Base-by-base conservation (phyloP, 176 grass and related monocot species). In the Luzula sylvatica region DNA sequence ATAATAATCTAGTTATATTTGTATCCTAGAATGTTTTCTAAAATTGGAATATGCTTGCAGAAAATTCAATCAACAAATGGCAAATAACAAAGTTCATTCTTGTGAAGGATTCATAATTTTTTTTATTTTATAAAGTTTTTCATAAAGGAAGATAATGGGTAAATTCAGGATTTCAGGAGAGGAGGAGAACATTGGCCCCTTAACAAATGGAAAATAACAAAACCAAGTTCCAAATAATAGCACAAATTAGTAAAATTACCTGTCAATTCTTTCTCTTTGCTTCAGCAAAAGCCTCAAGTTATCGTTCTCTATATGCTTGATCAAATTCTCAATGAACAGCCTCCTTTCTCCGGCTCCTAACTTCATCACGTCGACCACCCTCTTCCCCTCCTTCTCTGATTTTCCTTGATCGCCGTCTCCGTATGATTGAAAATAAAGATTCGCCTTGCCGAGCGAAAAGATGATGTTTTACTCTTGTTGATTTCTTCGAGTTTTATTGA, bases 281-380 rank as follows among this genome's bases (percentile, higher is more conserved):
- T 78, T 78, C 40, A 55, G 35, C 19, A 78, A 46, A 24, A 78
- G 20, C 47, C 11, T 57, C 19, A 55, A 67, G 27, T 78, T 78
- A 8, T 78, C 74, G 9, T 58, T 46, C 13, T 56, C 56, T 22
- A 78, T 50, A 21, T 78, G 74, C 57, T 42, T 65, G 40, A 78
- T 70, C 11, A 78, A 45, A n/a, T 70, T 78, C 19, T 70, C 49
- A 11, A 78, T 78, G 8, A 78, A 30, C n/a, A 65, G 21, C 40
- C 26, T 41, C 49, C 66, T 56, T n/a, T 78, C 66, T 4, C 47
- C 8, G 12, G 74, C 56, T 27, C 30, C 46, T 4, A 78, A 26
- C 27, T 42, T 65, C 0, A 38, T 50, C 1, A 70, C 74, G 50
- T 78, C 58, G 12, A 38, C 42, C 38, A 15, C 69, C 41, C 29